A percentile compares a stretch with the other conserved stretches of the same genome.
Conservation (phyloP, 345 rosid genomes). For the Populus euphratica region DNA sequence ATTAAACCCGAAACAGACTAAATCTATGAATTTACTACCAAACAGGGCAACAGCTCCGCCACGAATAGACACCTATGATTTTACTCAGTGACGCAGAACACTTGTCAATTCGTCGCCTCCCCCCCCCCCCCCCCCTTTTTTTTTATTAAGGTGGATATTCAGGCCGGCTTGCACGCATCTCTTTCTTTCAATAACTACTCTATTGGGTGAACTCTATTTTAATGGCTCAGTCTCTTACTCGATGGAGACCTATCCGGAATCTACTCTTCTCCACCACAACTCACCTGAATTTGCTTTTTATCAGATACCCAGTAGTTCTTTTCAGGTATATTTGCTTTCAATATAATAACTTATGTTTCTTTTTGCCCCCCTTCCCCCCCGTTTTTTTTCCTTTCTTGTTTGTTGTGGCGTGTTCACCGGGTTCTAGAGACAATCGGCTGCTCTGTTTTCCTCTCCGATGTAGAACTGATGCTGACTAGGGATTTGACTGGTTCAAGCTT, state of each 20-base stretch:
- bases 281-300: neutral
- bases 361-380: neutral
- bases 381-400: neutral
- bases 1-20: neutral
- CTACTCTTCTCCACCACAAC: neutral
- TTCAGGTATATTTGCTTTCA: slow-evolving; percentile 10
- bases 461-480: neutral
- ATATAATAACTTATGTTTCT: neutral
- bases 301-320: neutral
- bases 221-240: neutral
- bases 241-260: neutral
- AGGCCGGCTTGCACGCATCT: no score
- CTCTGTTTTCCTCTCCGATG: neutral
- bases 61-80: neutral
- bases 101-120: neutral
- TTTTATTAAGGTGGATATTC: no score
- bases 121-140: neutral
- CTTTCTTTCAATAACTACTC: neutral
- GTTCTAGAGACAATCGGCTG: neutral
- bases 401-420: neutral
- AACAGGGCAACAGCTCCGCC: neutral
- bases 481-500: neutral
- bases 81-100: neutral
- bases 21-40: neutral
- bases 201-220: neutral